These are phyloP conservation scores for Xylaria multiplex DNA, from an alignment of 2,329 filamentous ascomycete species.

Conservation along the genomic window DNA sequence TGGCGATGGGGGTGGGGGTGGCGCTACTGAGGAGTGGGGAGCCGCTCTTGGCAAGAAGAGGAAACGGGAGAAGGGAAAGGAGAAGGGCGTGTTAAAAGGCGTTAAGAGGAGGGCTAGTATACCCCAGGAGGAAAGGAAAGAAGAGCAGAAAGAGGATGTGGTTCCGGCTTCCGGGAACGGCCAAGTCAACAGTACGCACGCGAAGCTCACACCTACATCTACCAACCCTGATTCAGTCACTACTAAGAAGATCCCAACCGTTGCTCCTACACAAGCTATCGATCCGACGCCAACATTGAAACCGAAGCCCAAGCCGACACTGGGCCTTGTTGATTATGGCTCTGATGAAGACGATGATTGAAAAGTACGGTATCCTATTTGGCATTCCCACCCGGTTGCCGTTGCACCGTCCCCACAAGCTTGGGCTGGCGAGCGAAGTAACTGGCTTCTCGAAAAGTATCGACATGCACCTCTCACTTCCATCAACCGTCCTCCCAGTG, in stretches of 20 bases:
- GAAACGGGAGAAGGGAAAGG: slow-evolving; percentile 52
- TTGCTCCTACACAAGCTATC: slow-evolving; percentile 20
- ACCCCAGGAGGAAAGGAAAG: slow-evolving; percentile 44
- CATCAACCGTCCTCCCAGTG: too few species aligned
- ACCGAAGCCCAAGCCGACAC: slow-evolving; percentile 41
- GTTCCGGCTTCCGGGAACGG: slow-evolving; percentile 31
- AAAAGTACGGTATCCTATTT: background rate
- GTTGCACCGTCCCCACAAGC: too few species aligned
- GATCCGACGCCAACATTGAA: slow-evolving; percentile 36
- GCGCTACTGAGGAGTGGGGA: slow-evolving; percentile 49
- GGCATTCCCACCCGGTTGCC: background rate
- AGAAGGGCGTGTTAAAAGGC: slow-evolving; percentile 45
- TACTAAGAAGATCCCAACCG: slow-evolving; percentile 7
- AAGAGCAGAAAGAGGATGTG: slow-evolving; percentile 18
- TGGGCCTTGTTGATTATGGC: slow-evolving; percentile 65
- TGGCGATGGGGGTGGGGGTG: slow-evolving; percentile 35
- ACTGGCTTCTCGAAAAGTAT: too few species aligned
- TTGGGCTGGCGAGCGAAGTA: too few species aligned
- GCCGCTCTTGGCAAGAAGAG: slow-evolving; percentile 51
- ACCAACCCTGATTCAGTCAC: slow-evolving; percentile 9
- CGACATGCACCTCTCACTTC: too few species aligned
- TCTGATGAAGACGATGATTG: slow-evolving; percentile 64
- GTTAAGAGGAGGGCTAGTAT: slow-evolving; percentile 53
- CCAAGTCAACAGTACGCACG: slow-evolving; percentile 1
- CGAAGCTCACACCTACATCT: slow-evolving; percentile 3